Conservation (phyloP, 305 asterid genomes). For the Fraxinus nigra region DNA sequence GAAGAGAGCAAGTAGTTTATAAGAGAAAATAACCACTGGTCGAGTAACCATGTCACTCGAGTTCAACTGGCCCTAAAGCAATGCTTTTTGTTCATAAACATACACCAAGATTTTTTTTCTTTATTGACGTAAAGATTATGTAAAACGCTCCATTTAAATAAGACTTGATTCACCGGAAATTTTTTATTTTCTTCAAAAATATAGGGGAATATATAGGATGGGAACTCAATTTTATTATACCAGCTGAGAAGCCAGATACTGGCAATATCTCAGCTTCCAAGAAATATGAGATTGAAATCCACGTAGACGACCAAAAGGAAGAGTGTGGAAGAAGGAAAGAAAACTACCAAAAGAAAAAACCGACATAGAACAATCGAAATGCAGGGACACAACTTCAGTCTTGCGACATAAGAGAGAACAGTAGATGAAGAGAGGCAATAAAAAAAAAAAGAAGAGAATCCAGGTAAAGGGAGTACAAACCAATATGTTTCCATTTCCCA, state of each 20-base stretch:
- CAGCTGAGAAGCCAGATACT: neutral
- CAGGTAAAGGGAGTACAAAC: constrained; percentile 36
- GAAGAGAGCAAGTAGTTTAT: neutral
- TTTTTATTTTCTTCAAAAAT: neutral
- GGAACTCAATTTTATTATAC: neutral
- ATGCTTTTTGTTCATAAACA: neutral
- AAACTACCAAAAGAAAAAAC: neutral
- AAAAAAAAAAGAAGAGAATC: neutral
- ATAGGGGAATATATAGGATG: neutral
- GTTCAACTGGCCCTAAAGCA: neutral
- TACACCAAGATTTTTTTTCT: neutral
- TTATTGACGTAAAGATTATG: neutral
- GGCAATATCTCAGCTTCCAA: neutral
- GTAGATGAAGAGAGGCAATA: neutral
- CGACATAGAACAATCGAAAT: neutral
- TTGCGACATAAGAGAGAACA: neutral
- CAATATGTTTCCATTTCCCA: constrained; percentile 90
- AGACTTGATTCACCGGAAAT: neutral
- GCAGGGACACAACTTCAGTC: neutral
- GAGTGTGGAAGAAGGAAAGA: neutral
- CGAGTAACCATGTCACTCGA: neutral
- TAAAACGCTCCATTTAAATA: neutral
- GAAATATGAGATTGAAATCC: neutral
- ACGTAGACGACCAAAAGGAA: neutral
- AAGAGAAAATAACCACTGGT: neutral